Evolutionary conservation across 2,329 filamentous ascomycete genomes (phyloP).

Genomic region (Colletotrichum sp.): DNA sequence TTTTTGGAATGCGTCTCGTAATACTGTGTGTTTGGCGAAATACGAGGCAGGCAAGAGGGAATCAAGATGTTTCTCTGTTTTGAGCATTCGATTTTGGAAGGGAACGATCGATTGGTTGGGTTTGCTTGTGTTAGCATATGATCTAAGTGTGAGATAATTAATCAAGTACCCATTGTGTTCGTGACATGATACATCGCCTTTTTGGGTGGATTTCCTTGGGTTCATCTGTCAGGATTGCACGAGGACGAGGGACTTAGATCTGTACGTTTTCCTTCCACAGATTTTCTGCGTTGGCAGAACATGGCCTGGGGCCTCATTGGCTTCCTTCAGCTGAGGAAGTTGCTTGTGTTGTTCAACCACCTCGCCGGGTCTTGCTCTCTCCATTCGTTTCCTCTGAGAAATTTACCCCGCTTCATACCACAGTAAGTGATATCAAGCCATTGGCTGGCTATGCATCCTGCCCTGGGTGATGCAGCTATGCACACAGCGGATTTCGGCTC

Average conservation of each 20-base stretch:
- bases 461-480: background rate
- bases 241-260: fast-evolving
- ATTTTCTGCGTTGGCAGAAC: background rate
- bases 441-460: background rate
- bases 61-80: background rate
- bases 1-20: background rate
- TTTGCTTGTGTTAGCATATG: background rate
- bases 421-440: background rate
- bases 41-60: background rate
- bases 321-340: background rate
- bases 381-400: background rate
- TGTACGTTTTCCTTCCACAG: background rate
- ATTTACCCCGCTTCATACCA: background rate
- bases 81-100: background rate
- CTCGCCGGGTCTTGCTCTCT: background rate
- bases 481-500: background rate
- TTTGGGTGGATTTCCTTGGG: background rate
- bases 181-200: background rate
- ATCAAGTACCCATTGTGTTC: background rate
- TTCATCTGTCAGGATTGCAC: background rate
- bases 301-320: background rate
- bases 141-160: background rate
- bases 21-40: background rate
- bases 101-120: background rate
- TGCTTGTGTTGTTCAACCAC: background rate